These are phyloP conservation scores for Nitzschia sp. DNA, from an alignment of 108 stramenopile genomes.

Conservation along the genomic window DNA sequence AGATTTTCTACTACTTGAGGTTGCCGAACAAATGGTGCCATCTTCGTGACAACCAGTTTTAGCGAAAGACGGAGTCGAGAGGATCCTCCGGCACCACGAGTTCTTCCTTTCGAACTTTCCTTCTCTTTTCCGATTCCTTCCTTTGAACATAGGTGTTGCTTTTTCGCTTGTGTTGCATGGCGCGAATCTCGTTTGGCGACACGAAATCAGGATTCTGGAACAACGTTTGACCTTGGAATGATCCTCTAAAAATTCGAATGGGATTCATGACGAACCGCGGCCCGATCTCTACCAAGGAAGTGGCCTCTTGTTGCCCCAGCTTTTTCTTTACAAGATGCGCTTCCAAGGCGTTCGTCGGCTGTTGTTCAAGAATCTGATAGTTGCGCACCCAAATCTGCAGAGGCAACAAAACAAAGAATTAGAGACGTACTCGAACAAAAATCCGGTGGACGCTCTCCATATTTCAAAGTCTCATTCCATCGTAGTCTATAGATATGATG, in stretches of 20 bases:
- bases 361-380: constrained; percentile 95
- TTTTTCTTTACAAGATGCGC: constrained; percentile 77
- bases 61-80: constrained; percentile 77
- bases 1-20: neutral
- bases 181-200: constrained; percentile 90
- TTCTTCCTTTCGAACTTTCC: constrained; percentile 77
- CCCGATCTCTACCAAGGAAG: constrained; percentile 97
- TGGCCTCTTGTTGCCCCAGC: constrained; percentile 68
- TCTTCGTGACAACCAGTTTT: no score
- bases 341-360: constrained; percentile 80
- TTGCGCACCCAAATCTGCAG: constrained; percentile 97
- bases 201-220: constrained; percentile 92
- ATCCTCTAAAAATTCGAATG: constrained; percentile 96
- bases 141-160: constrained; percentile 77
- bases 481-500: constrained; percentile 74
- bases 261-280: constrained; percentile 98
- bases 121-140: constrained; percentile 76
- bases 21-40: neutral
- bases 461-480: constrained; percentile 91
- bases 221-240: constrained; percentile 97
- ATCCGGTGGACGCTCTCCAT: no score
- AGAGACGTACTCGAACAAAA: constrained; percentile 13
- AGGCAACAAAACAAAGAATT: constrained; percentile 1
- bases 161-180: constrained; percentile 71
- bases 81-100: constrained; percentile 84